phyloP scores from a whole-genome alignment of 306 rosid genomes.

The Calophaca sinica region DNA sequence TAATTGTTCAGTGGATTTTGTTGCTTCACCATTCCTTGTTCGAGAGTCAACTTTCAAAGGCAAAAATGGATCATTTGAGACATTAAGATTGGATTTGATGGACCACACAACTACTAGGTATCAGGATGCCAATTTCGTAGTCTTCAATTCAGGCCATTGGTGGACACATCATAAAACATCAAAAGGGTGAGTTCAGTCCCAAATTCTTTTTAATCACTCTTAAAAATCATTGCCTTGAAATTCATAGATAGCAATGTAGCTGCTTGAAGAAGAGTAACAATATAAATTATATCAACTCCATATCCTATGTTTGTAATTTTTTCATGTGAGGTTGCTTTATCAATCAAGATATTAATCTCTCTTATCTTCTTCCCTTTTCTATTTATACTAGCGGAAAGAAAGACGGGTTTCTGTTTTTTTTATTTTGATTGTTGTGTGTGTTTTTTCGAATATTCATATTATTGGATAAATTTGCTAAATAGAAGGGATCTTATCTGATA shows the following conservation, averaged over 20 bases:
- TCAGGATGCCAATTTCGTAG: constrained; percentile 78
- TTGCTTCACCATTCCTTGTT: constrained; percentile 88
- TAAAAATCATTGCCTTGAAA: constrained; percentile 10
- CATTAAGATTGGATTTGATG: constrained; percentile 94
- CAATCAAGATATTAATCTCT: background rate
- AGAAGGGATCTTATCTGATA: too few relatives aligned
- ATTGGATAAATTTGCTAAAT: too few relatives aligned
- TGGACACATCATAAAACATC: constrained; percentile 99
- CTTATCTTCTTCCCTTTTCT: too few relatives aligned
- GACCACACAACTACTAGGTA: constrained; percentile 72
- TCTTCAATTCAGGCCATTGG: constrained; percentile 98
- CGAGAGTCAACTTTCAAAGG: constrained; percentile 69
- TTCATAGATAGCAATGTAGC: too few relatives aligned
- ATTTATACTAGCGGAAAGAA: too few relatives aligned
- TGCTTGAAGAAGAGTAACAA: too few relatives aligned
- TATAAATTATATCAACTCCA: background rate
- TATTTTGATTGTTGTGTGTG: too few relatives aligned
- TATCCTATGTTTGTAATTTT: background rate
- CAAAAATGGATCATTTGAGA: constrained; percentile 72
- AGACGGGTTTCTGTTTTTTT: too few relatives aligned
- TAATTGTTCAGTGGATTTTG: constrained; percentile 88
- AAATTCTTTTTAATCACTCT: background rate
- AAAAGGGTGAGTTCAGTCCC: constrained; percentile 65
- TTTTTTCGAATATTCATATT: too few relatives aligned
- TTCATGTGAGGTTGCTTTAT: constrained; percentile 24